Evolutionary conservation across 768 basidiomycete species (phyloP).

Genomic region (Rhodotorula kratochvilovae): DNA sequence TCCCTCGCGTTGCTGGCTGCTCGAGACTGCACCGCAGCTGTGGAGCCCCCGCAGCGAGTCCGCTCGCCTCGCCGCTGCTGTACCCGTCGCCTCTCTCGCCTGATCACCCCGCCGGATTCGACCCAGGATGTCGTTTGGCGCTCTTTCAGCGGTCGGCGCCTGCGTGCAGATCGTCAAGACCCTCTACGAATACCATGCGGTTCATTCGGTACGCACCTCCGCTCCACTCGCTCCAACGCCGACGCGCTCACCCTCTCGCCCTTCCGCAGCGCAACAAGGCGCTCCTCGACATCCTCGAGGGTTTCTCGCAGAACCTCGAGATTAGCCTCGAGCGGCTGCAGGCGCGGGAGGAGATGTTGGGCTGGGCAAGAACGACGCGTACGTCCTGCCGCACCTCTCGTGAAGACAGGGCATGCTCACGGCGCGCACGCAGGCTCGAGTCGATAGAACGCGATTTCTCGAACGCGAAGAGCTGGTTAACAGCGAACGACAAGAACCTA

Average conservation of each 20-base stretch:
- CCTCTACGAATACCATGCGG: conserved; percentile 1
- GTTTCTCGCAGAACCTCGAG: conserved; percentile 26
- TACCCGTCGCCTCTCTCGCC: too few species aligned
- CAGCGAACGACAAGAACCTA: conserved; percentile 30
- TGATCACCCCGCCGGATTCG: too few species aligned
- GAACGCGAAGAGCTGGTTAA: conserved; percentile 24
- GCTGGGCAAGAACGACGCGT: conserved; percentile 20
- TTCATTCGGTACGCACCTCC: neutral
- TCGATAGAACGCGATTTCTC: conserved; percentile 26
- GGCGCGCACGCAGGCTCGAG: neutral
- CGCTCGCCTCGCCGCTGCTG: too few species aligned
- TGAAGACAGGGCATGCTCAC: neutral
- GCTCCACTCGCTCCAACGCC: too few species aligned
- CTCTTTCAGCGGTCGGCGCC: conserved; percentile 20
- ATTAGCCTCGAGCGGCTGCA: conserved; percentile 27
- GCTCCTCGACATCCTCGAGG: conserved; percentile 24
- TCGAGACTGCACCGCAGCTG: too few species aligned
- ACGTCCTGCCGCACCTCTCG: neutral
- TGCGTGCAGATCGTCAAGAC: conserved; percentile 33
- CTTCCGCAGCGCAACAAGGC: conserved; percentile 24
- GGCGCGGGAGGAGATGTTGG: conserved; percentile 22
- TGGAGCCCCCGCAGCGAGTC: too few species aligned
- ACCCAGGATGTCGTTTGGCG: conserved; percentile 10
- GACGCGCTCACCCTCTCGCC: conserved; percentile 3
- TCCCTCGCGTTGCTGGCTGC: too few species aligned